Conservation (phyloP, 176 grass and related monocot species). For the Pontederia paniculata region DNA sequence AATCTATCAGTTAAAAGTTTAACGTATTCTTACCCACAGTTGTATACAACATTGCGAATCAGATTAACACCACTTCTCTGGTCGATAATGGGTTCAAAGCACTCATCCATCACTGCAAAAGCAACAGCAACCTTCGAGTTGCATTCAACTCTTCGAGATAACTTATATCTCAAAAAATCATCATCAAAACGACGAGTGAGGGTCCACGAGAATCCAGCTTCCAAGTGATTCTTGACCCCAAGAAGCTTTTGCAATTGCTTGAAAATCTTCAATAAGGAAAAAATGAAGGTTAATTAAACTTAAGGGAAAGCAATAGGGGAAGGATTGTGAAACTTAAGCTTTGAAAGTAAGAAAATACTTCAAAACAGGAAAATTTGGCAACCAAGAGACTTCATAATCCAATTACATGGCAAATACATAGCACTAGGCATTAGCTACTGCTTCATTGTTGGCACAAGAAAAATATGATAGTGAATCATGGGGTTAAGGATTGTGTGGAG, state of each 20-base stretch:
- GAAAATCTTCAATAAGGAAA: slow-evolving; percentile 42
- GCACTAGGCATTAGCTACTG: no score
- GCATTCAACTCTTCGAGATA: slow-evolving; percentile 36
- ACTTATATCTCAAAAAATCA: slow-evolving; percentile 22
- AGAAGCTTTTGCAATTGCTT: slow-evolving; percentile 55
- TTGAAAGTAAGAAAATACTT: neutral
- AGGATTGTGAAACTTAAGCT: neutral
- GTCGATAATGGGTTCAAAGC: slow-evolving; percentile 68
- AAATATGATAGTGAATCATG: no score
- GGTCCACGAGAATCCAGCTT: slow-evolving; percentile 79
- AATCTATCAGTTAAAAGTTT: slow-evolving; percentile 5
- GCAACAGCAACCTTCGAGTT: slow-evolving; percentile 88
- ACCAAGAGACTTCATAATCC: no score
- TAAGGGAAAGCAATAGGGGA: slow-evolving; percentile 13
- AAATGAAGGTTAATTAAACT: slow-evolving; percentile 11
- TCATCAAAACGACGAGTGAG: slow-evolving; percentile 67
- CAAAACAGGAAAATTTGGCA: no score
- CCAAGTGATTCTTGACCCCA: slow-evolving; percentile 71
- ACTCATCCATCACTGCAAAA: slow-evolving; percentile 85
- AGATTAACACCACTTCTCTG: slow-evolving; percentile 87
- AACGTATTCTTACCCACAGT: slow-evolving; percentile 75
- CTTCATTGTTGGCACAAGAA: no score
- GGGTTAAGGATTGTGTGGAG: no score
- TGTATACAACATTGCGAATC: slow-evolving; percentile 89
- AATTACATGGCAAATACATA: no score